Base-by-base conservation (phyloP, 2,329 filamentous ascomycete species). In the Ceratocystis cubensis region DNA sequence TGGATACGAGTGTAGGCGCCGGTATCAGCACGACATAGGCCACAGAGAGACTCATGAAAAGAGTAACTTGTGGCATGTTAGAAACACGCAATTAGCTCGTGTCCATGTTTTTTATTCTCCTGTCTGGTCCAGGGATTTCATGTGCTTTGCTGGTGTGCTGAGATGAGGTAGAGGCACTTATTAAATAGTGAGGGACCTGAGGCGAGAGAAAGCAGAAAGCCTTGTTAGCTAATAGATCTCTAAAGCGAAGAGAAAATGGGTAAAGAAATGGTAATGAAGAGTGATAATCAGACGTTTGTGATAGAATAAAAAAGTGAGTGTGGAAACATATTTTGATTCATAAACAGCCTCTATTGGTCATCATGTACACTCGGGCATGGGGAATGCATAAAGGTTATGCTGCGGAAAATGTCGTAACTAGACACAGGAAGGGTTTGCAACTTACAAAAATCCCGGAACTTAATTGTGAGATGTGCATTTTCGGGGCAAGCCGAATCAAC, bases 311-410 rank as follows among this genome's bases (percentile, higher is more conserved):
- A 65, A 44, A 61, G 59, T 66, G 64, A 66, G 65, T 62, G 62
- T 68, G 66, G 65, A 70, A 65, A 66, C 56, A 67, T 48, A 59
- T 44, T 65, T 65, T 63, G 67, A 66, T 74, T 78, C 77, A 79
- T 79, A 78, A 79, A 79, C 77, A 79, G 77, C 77, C 77, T 78
- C 77, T 65, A 57, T 63, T 57, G 73, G 72, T 78, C 76, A 78
- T 78, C 76, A 78, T 75, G 70, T 70, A 74, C 68, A 66, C 67
- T 68, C 45, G 44, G 17, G 46, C 15, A 64, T 15, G 62, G 37
- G 48, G 22, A 15, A 57, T 45, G 37, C 61, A 46, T 5, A 22
- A 62, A n/a, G 28, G 17, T 45, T 10, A n/a, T 48, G 46, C n/a
- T n/a, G 46, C 4, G n/a, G n/a, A 50, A 50, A 5, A 15, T 25